These are phyloP conservation scores for Xylaria intraflava DNA, from an alignment of 495 filamentous ascomycete species.

Conservation along the genomic window DNA sequence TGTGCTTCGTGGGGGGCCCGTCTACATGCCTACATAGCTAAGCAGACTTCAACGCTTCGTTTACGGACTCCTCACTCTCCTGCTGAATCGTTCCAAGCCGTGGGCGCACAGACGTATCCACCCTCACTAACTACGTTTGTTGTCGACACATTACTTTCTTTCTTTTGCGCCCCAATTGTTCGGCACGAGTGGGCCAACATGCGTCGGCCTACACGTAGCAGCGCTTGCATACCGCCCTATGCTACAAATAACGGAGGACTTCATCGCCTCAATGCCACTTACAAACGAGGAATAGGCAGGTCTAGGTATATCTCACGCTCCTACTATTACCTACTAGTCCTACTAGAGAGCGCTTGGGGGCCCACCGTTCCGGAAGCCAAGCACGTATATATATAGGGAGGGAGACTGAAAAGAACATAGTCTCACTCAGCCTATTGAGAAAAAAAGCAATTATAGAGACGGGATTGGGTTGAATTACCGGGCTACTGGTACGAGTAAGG, in stretches of 20 bases:
- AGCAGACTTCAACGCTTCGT: slow-evolving; percentile 1
- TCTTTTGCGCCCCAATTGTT: slow-evolving; percentile 14
- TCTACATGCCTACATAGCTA: too few species aligned
- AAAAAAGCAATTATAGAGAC: slow-evolving; percentile 10
- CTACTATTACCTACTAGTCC: background rate
- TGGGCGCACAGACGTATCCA: slow-evolving; percentile 10
- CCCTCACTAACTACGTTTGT: slow-evolving; percentile 9
- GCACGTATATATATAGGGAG: background rate
- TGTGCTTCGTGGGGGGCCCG: too few species aligned
- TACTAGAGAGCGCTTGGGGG: slow-evolving; percentile 10
- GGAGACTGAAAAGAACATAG: background rate
- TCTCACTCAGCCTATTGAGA: slow-evolving; percentile 3
- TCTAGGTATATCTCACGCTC: slow-evolving; percentile 6
- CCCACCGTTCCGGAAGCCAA: slow-evolving; percentile 10
- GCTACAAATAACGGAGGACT: slow-evolving; percentile 1
- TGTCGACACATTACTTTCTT: slow-evolving; percentile 4
- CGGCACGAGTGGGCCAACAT: slow-evolving; percentile 11
- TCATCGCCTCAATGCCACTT: slow-evolving; percentile 9
- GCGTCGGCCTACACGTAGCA: slow-evolving; percentile 2
- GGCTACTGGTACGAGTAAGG: slow-evolving; percentile 1
- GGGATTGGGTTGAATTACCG: slow-evolving; percentile 1
- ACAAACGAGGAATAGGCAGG: slow-evolving; percentile 5
- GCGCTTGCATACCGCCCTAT: slow-evolving; percentile 10
- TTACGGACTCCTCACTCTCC: background rate
- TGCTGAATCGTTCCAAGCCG: background rate